Evolutionary conservation across 768 basidiomycete genomes (phyloP), one percentile per base, ranked within the genome.

Genomic region (Gymnopilus dilepis): DNA sequence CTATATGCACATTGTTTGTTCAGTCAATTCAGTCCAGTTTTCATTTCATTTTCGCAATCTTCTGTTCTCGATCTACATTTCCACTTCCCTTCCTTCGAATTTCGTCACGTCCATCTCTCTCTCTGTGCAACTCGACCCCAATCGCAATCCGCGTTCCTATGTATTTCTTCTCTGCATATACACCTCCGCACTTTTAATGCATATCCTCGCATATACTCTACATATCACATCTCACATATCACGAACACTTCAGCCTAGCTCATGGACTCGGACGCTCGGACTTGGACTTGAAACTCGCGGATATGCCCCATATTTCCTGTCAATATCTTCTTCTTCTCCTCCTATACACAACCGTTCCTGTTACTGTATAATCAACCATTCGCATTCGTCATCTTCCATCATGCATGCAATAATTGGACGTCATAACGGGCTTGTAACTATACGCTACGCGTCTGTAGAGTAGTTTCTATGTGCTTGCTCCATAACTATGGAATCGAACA

Each of bases 261-360:
- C 52, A 54, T 54, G 52, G 52, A 54, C 52, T 6, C 22, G n/a
- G n/a, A 26, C 52, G 40, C n/a, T n/a, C 34, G 24, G 37, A 54
- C 52, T 38, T 40, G 52, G 52, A 54, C 52, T 15, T 47, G n/a
- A n/a, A n/a, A n/a, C n/a, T n/a, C n/a, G 37, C 34, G 24, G 33
- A 37, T 40, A 38, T 38, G 34, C 52, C 38, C 26, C n/a, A n/a
- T n/a, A n/a, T n/a, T n/a, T n/a, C n/a, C n/a, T n/a, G n/a, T n/a
- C n/a, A n/a, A n/a, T n/a, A n/a, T n/a, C n/a, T n/a, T n/a, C n/a
- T n/a, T n/a, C n/a, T 22, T 5, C 22, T 15, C 15, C 19, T 47
- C 24, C 45, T 21, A 43, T 43, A 19, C 42, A 24, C 42, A 43
- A 19, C 6, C 42, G 24, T 47, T 5, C 24, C 34, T 37, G 34